phyloP scores from a whole-genome alignment of 257 asterid genomes.

The Fraxinus excelsior region DNA sequence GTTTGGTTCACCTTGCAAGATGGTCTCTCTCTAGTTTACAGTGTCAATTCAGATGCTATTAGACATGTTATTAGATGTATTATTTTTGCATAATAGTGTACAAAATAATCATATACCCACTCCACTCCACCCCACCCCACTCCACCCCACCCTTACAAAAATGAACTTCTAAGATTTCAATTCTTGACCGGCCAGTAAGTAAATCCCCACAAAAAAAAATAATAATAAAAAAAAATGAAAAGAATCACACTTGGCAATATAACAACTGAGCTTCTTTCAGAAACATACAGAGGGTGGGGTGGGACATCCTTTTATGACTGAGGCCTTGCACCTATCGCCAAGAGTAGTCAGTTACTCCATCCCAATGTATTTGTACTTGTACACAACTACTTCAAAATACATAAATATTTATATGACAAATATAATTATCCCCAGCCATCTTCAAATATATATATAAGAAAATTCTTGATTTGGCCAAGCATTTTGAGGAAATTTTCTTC shows the following conservation, averaged over 20 bases:
- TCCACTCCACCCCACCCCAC: neutral
- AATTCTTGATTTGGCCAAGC: no score
- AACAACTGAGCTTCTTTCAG: slow-evolving; percentile 12
- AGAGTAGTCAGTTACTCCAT: slow-evolving; percentile 19
- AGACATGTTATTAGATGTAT: neutral
- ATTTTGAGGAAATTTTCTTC: no score
- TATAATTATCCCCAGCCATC: neutral
- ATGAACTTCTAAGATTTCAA: neutral
- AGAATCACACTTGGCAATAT: slow-evolving; percentile 23
- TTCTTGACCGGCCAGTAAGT: slow-evolving; percentile 15
- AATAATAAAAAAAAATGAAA: neutral
- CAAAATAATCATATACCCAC: no score
- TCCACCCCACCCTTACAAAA: neutral
- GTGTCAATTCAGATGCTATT: no score
- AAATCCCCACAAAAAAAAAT: neutral
- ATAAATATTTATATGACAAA: neutral
- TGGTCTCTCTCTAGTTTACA: neutral
- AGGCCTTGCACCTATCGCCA: slow-evolving; percentile 48
- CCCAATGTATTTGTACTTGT: neutral
- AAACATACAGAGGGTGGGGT: slow-evolving; percentile 23
- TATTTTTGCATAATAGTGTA: no score
- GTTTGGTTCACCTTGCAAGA: neutral
- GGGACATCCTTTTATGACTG: slow-evolving; percentile 34
- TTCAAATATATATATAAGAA: neutral
- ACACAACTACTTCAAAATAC: neutral